Base-by-base conservation (phyloP, 164 flowering plant genomes). In the Chloranthus sessilifolius region DNA sequence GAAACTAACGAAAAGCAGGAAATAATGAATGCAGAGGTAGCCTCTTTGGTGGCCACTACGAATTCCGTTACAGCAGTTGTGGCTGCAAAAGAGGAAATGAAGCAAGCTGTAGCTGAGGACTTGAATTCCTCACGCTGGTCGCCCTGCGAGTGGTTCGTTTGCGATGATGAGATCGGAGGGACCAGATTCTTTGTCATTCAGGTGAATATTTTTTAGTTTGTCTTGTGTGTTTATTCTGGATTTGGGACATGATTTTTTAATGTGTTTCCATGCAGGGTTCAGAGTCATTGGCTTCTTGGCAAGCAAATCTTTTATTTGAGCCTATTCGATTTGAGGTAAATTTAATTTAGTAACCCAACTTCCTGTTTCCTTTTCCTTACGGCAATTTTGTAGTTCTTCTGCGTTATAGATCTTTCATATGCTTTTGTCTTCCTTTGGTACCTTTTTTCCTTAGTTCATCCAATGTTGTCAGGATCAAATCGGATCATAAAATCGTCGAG, bases 281-380 rank as follows among this genome's bases (percentile, higher is more conserved):
- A 1, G 99, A 94, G 61, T 75, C 99, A 38, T 27, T 94, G 57
- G 85, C 95, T 34, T 94, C 99, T 47, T 94, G 99, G 99, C 88
- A 89, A 71, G 95, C 99, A 65, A 94, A 94, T 69, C 70, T 88
- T 29, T 80, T 88, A 14, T 88, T 88, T 55, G 96, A 88, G 53
- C 94, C 96, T 7, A 52, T 77, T 65, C 74, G 80, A 45, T 87
- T 94, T 64, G 99, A 94, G 96, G 99, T 89, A 82, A 52, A 55
- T 1, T 6, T 30, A 47, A 26, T 44, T 10, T 26, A n/a, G n/a
- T n/a, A n/a, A 31, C 48, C 6, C 29, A 25, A 22, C 10, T 42
- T 22, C 15, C 17, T 39, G n/a, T n/a, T 3, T n/a, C 17, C 22
- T 39, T 39, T 20, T 27, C 23, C 15, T 22, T 22, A 11, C 25